Evolutionary conservation across 768 basidiomycete species (phyloP).

Genomic region (Epithele typhae): DNA sequence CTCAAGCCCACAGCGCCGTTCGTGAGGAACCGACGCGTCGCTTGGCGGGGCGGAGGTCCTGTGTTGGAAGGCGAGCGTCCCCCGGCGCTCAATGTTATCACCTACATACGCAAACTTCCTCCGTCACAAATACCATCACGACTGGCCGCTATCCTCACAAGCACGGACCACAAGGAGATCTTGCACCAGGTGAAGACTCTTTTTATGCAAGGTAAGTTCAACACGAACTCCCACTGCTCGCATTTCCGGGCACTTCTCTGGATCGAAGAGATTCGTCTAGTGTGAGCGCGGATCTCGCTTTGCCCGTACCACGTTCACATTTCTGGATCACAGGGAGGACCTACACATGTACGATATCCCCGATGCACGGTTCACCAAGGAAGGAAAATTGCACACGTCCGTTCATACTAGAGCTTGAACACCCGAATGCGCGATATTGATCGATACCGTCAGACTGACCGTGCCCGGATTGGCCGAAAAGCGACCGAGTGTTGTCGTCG

Average conservation of each 20-base stretch:
- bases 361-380: conserved; percentile 32
- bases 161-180: neutral
- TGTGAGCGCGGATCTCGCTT: neutral
- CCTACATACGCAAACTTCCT: conserved; percentile 16
- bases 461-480: conserved; percentile 57
- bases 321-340: conserved; percentile 26
- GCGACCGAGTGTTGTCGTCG: conserved; percentile 55
- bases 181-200: neutral
- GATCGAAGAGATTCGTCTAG: neutral
- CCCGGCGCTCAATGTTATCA: conserved; percentile 6
- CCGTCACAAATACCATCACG: conserved; percentile 9
- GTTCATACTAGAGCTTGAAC: conserved; percentile 7
- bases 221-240: neutral
- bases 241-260: neutral
- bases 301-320: neutral
- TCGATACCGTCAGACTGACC: conserved; percentile 38
- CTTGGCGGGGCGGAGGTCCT: conserved; percentile 11
- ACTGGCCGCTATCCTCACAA: neutral
- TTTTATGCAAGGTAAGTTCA: too few species aligned
- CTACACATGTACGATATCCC: conserved; percentile 32
- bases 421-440: neutral
- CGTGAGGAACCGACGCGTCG: conserved; percentile 17
- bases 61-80: conserved; percentile 27
- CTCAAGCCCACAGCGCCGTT: conserved; percentile 46
- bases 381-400: conserved; percentile 42